Evolutionary conservation across 1,284 basidiomycete species (phyloP).

Genomic region (Kalmanozyma brasiliensis): DNA sequence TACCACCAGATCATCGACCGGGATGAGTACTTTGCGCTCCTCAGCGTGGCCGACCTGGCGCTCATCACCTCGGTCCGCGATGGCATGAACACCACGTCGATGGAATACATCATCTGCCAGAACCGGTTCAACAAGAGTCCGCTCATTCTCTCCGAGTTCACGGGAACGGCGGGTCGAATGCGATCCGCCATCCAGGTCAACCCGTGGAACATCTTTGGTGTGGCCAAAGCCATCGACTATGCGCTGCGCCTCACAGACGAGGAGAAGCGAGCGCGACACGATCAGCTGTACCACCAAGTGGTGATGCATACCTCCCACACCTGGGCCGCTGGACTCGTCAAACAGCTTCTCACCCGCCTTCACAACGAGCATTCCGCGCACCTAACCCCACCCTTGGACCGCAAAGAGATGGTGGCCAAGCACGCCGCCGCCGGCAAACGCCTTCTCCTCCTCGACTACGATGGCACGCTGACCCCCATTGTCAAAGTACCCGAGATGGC

Average conservation of each 20-base stretch:
- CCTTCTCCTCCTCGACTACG: conserved; percentile 94
- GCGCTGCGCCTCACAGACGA: conserved; percentile 82
- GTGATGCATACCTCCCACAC: conserved; percentile 93
- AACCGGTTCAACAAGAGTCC: conserved; percentile 79
- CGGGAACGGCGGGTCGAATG: conserved; percentile 92
- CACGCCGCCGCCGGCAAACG: conserved; percentile 83
- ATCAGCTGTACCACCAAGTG: conserved; percentile 77
- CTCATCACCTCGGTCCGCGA: conserved; percentile 95
- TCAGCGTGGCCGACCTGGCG: conserved; percentile 91
- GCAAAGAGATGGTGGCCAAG: conserved; percentile 74
- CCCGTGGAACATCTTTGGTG: conserved; percentile 86
- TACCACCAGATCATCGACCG: conserved; percentile 94
- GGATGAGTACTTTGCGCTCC: conserved; percentile 97
- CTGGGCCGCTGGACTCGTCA: conserved; percentile 92
- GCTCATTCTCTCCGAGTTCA: conserved; percentile 93
- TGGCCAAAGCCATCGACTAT: conserved; percentile 91
- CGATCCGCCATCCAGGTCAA: conserved; percentile 77
- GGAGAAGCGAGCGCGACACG: conserved; percentile 84
- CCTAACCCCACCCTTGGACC: conserved; percentile 85
- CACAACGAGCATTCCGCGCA: conserved; percentile 83
- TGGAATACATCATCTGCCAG: conserved; percentile 96
- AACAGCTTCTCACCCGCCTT: conserved; percentile 86
- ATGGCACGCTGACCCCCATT: conserved; percentile 95
- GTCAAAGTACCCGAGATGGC: conserved; percentile 93
- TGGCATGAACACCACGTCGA: conserved; percentile 96